Percentiles rank a stretch among this genome's conserved stretches.
Evolutionary conservation across 345 rosid species (phyloP).

Genomic region (Ceriops tagal): DNA sequence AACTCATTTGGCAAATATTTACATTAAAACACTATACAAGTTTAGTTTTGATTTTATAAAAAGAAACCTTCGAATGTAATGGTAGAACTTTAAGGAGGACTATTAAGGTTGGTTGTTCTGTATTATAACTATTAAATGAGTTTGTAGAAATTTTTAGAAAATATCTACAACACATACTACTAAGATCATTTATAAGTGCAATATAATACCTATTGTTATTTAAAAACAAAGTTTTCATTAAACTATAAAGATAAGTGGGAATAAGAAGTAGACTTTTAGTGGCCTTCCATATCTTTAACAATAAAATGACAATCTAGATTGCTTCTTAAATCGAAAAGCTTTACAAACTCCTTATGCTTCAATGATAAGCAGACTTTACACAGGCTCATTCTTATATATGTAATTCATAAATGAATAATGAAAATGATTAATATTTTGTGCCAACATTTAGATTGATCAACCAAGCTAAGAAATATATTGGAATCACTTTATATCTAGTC

Average conservation of each 20-base stretch:
- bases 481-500: not conserved
- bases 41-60: too few relatives aligned
- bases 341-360: not conserved
- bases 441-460: not conserved
- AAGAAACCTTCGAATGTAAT: too few relatives aligned
- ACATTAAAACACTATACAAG: too few relatives aligned
- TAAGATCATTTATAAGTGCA: not conserved
- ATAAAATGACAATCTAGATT: not conserved
- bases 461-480: not conserved
- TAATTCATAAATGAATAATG: not conserved
- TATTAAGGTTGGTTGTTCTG: too few relatives aligned
- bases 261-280: not conserved
- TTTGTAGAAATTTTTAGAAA: too few relatives aligned
- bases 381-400: not conserved
- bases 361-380: not conserved
- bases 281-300: not conserved
- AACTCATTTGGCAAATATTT: too few relatives aligned
- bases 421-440: not conserved
- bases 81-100: too few relatives aligned
- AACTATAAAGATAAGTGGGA: not conserved
- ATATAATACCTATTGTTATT: not conserved
- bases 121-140: too few relatives aligned
- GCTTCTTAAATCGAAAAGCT: not conserved
- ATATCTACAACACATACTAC: not conserved
- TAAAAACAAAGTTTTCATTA: not conserved